A percentile compares a stretch with the other conserved stretches of the same genome.
phyloP scores from a whole-genome alignment of 108 stramenopile genomes.

The Nitzschia palea region DNA sequence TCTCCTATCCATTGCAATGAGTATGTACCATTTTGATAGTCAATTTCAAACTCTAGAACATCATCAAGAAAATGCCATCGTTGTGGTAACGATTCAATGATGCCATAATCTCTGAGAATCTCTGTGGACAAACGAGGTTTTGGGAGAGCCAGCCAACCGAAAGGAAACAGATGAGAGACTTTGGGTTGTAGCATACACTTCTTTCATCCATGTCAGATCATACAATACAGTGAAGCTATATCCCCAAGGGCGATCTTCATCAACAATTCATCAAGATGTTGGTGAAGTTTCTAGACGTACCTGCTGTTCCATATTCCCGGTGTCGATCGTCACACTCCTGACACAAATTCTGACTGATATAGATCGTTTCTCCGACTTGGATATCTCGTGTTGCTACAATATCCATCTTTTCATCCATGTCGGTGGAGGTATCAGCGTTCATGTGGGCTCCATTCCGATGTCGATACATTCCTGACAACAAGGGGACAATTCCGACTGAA shows the following conservation, averaged over 20 bases:
- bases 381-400: slow-evolving; percentile 24
- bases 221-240: too few relatives aligned
- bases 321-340: slow-evolving; percentile 36
- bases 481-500: slow-evolving; percentile 47
- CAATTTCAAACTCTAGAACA: slow-evolving; percentile 23
- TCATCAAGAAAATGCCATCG: slow-evolving; percentile 45
- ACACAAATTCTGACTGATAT: slow-evolving; percentile 58
- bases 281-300: background rate
- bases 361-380: slow-evolving; percentile 41
- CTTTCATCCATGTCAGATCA: too few relatives aligned
- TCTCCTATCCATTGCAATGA: background rate
- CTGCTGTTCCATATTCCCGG: slow-evolving; percentile 45
- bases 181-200: too few relatives aligned
- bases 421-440: slow-evolving; percentile 7
- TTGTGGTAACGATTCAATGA: slow-evolving; percentile 56
- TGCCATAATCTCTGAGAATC: slow-evolving; percentile 60
- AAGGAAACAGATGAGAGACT: too few relatives aligned
- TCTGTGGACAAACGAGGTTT: too few relatives aligned
- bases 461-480: slow-evolving; percentile 46
- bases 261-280: too few relatives aligned
- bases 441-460: slow-evolving; percentile 50
- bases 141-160: too few relatives aligned
- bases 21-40: background rate
- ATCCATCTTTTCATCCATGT: background rate
- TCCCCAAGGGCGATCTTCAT: too few relatives aligned